phyloP scores from a whole-genome alignment of 1,139 yeast species.

The Geotrichum macrosporum region DNA sequence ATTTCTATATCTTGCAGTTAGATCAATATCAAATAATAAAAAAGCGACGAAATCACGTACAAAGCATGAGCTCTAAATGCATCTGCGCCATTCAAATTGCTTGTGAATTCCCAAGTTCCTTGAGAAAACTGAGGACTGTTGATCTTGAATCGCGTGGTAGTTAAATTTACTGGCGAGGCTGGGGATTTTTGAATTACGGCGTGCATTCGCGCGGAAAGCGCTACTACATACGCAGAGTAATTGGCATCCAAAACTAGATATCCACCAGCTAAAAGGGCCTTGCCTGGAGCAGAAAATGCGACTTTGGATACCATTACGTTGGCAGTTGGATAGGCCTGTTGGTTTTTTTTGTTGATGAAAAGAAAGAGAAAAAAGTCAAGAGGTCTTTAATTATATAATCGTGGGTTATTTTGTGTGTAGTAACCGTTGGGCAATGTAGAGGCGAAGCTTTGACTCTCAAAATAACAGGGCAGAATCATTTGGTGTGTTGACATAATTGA shows the following conservation, averaged over 20 bases:
- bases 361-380: no score
- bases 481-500: no score
- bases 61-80: conserved; percentile 18
- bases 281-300: conserved; percentile 87
- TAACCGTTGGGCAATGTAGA: no score
- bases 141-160: conserved; percentile 46
- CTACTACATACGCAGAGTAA: conserved; percentile 77
- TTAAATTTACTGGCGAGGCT: conserved; percentile 9
- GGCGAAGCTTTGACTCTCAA: no score
- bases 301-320: conserved; percentile 14
- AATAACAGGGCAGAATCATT: no score
- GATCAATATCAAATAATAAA: no score
- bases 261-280: conserved; percentile 92
- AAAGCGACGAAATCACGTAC: conserved; percentile 8
- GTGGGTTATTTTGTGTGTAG: no score
- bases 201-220: conserved; percentile 86
- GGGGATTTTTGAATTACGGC: conserved; percentile 46
- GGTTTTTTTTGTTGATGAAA: no score
- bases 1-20: conserved; percentile 2
- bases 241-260: conserved; percentile 78
- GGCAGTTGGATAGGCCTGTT: no score
- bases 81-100: conserved; percentile 32
- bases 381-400: no score
- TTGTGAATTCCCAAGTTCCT: conserved; percentile 63
- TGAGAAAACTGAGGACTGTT: conserved; percentile 74